Conservation (phyloP, 331 rosid genomes). For the Malus hybrid region DNA sequence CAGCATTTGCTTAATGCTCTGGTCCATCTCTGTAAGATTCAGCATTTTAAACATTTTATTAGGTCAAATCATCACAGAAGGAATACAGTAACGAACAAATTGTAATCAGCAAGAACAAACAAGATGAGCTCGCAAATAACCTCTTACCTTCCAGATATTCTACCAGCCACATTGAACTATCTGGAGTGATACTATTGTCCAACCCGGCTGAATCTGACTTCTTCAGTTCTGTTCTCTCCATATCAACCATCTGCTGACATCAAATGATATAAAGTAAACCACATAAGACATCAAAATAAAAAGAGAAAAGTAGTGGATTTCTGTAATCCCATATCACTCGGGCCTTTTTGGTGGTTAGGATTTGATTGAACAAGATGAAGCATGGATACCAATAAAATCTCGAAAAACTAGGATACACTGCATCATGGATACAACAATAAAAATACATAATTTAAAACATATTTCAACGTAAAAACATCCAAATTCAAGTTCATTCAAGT, state of each 20-base stretch:
- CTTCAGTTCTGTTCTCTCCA: constrained; percentile 26
- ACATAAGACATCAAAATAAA: not conserved
- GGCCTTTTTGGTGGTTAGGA: too few relatives aligned
- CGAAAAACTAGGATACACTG: too few relatives aligned
- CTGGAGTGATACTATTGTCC: not conserved
- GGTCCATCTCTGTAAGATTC: constrained; percentile 27
- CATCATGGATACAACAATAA: too few relatives aligned
- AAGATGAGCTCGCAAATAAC: not conserved
- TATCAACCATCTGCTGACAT: constrained; percentile 4
- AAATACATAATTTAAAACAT: too few relatives aligned
- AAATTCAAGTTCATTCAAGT: too few relatives aligned
- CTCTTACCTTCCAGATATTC: constrained; percentile 30
- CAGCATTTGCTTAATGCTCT: constrained; percentile 30
- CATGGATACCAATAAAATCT: too few relatives aligned
- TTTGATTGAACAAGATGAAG: too few relatives aligned
- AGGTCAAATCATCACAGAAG: not conserved
- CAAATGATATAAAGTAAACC: not conserved
- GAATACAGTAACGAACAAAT: not conserved
- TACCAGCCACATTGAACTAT: constrained; percentile 19
- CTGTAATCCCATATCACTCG: too few relatives aligned
- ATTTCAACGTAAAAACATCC: too few relatives aligned
- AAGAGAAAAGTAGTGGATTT: not conserved
- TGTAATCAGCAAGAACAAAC: not conserved
- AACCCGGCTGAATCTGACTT: not conserved
- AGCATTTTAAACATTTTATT: not conserved